phyloP scores from a whole-genome alignment of 257 asterid genomes.

The Solanum pinnatisectum region DNA sequence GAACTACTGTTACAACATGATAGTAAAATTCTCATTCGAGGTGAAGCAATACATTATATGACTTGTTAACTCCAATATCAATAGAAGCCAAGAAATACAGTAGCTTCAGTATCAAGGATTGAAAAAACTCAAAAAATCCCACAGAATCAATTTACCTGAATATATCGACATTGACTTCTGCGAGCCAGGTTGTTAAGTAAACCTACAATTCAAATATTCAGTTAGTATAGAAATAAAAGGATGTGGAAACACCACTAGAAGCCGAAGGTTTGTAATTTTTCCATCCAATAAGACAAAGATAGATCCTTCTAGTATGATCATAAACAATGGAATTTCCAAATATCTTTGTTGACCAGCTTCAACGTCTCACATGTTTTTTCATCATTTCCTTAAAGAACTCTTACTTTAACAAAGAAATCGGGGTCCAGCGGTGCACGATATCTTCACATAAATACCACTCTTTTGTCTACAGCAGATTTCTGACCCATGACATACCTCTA shows the following conservation, averaged over 20 bases:
- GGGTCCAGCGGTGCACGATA: no score
- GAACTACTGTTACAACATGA: background rate
- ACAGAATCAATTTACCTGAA: constrained; percentile 33
- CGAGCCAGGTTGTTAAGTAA: constrained; percentile 64
- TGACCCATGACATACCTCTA: background rate
- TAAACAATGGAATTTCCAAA: background rate
- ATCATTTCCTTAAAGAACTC: no score
- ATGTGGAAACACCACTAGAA: background rate
- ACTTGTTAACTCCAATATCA: background rate
- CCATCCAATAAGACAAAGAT: background rate
- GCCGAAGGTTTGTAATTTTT: background rate
- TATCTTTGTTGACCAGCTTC: background rate
- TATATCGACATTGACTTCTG: constrained; percentile 62
- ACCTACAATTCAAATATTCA: constrained; percentile 25
- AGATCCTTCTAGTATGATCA: background rate
- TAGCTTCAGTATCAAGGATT: background rate
- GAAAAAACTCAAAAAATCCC: background rate
- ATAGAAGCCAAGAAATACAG: background rate
- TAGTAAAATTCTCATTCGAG: background rate
- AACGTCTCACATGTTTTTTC: background rate
- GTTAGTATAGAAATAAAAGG: background rate
- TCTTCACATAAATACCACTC: background rate
- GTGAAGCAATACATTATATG: background rate
- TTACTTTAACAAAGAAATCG: no score
- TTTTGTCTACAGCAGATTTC: background rate